Percentiles rank a stretch among this genome's conserved stretches.
These are phyloP conservation scores for Graphilbum ipis-grandicollis DNA, from an alignment of 2,329 filamentous ascomycete species.

Conservation along the genomic window DNA sequence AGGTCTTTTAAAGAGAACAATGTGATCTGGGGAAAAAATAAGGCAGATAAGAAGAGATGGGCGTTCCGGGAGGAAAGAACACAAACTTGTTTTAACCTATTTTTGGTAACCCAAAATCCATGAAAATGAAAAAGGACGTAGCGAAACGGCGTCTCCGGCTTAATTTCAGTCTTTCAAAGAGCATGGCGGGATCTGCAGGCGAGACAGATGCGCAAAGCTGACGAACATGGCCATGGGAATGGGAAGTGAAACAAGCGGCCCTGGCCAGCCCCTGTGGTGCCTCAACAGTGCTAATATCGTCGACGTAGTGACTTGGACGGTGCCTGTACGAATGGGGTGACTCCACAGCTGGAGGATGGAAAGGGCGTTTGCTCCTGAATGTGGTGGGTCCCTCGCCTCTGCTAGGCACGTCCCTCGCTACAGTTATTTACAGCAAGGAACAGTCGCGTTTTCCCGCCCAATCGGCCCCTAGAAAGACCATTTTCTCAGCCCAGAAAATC, in stretches of 20 bases:
- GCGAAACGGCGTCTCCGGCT: too few species aligned
- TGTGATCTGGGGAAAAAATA: neutral
- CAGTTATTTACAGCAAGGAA: neutral
- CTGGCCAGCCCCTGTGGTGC: too few species aligned
- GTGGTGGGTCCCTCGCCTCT: constrained; percentile 1
- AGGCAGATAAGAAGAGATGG: neutral
- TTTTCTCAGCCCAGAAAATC: neutral
- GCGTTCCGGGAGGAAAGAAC: neutral
- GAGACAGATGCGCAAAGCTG: too few species aligned
- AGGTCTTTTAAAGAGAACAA: too few species aligned
- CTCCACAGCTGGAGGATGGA: too few species aligned
- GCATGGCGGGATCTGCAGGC: too few species aligned
- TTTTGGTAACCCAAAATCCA: neutral
- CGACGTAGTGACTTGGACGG: neutral
- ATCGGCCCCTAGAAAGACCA: neutral
- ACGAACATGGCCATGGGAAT: too few species aligned
- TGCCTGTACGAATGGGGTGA: too few species aligned
- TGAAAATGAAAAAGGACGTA: neutral
- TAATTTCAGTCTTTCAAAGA: too few species aligned
- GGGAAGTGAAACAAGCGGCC: too few species aligned
- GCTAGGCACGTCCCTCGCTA: neutral
- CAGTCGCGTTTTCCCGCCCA: neutral
- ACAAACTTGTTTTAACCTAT: neutral
- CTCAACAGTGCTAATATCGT: too few species aligned
- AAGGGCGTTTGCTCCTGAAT: constrained; percentile 2